A percentile compares a stretch with the other conserved stretches of the same genome.
Conservation (phyloP, 208 protist genomes). For the Leishmania aethiopica region DNA sequence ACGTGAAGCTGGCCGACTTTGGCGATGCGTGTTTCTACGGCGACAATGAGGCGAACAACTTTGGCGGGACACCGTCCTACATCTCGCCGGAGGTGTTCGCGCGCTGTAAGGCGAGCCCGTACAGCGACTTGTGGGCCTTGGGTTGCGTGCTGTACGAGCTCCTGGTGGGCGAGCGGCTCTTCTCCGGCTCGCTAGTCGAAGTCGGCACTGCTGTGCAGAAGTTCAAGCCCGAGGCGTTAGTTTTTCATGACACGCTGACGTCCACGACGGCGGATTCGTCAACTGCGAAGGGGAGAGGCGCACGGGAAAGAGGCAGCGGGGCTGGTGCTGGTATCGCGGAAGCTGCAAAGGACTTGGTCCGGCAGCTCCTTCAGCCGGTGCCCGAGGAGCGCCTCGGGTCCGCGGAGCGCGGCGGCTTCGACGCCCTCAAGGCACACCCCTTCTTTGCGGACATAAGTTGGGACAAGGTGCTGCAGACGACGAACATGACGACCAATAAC, state of each 20-base stretch:
- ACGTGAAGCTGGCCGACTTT: constrained; percentile 74
- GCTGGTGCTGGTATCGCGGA: constrained; percentile 37
- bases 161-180: constrained; percentile 25
- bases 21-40: constrained; percentile 79
- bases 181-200: constrained; percentile 21
- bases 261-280: constrained; percentile 18
- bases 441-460: constrained; percentile 88
- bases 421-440: constrained; percentile 74
- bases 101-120: constrained; percentile 72
- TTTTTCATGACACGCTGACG: constrained; percentile 38
- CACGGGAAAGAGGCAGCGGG: not conserved
- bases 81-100: constrained; percentile 89
- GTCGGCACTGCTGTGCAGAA: constrained; percentile 46
- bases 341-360: constrained; percentile 74
- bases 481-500: constrained; percentile 49
- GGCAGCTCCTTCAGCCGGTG: constrained; percentile 64
- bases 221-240: constrained; percentile 60
- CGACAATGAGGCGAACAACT: constrained; percentile 64
- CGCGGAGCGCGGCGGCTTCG: constrained; percentile 72
- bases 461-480: constrained; percentile 41
- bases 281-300: not conserved
- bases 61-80: constrained; percentile 77
- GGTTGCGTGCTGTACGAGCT: constrained; percentile 97
- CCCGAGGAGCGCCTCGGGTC: constrained; percentile 77
- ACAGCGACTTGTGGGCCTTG: constrained; percentile 98